Conservation (phyloP, 2,329 filamentous ascomycete species). For the Fusarium coicis region DNA sequence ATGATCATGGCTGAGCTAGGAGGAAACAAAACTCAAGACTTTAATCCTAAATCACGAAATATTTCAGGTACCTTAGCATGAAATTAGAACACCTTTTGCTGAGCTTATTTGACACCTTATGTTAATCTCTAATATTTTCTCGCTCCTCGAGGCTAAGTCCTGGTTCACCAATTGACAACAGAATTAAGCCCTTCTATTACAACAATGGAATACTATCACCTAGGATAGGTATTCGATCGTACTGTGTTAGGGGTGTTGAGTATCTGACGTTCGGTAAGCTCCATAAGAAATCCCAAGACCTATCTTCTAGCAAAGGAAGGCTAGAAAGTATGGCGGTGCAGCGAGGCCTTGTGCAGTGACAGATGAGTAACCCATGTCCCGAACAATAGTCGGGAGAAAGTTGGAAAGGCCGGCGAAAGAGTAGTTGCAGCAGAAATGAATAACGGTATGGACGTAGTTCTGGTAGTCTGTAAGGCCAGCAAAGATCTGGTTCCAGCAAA, state of each 20-base stretch:
- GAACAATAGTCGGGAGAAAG: constrained; percentile 29
- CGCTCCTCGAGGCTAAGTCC: too few relatives aligned
- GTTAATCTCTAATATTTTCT: too few relatives aligned
- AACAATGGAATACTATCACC: too few relatives aligned
- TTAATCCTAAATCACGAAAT: too few relatives aligned
- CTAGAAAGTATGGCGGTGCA: constrained; percentile 8
- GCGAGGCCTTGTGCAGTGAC: constrained; percentile 23
- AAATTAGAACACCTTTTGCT: too few relatives aligned
- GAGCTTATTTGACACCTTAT: too few relatives aligned
- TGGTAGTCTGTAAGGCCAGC: constrained; percentile 22
- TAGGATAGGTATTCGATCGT: too few relatives aligned
- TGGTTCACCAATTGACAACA: too few relatives aligned
- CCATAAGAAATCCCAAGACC: not conserved
- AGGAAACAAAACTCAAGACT: too few relatives aligned
- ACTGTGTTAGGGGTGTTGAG: too few relatives aligned
- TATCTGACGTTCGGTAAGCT: not conserved
- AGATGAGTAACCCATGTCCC: constrained; percentile 1
- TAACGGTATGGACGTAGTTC: constrained; percentile 18
- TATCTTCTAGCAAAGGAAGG: constrained; percentile 13
- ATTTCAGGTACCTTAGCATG: too few relatives aligned
- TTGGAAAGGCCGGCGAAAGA: constrained; percentile 27
- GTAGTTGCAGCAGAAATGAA: constrained; percentile 34
- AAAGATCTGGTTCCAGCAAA: constrained; percentile 25
- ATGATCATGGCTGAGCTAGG: not conserved
- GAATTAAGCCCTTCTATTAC: too few relatives aligned